Conservation (phyloP, 2,329 filamentous ascomycete genomes). For the Calonectria ilicicola region DNA sequence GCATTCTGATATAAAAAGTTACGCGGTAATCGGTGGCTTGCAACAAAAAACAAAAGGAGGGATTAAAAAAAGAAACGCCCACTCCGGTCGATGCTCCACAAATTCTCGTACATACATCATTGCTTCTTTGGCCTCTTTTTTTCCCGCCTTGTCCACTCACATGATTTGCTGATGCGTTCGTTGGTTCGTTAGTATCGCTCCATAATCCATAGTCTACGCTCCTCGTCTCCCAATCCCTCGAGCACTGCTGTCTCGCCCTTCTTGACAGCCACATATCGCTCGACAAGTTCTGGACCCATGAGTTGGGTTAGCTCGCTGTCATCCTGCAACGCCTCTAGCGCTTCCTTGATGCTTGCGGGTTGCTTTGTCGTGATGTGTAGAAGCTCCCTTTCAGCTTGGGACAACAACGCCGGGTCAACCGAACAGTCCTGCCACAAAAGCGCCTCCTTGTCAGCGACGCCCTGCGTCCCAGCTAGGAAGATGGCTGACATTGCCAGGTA, state of each 20-base stretch:
- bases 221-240: slow-evolving; percentile 57
- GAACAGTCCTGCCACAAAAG: slow-evolving; percentile 66
- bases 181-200: slow-evolving; percentile 65
- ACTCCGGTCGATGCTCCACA: background rate
- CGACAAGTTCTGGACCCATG: slow-evolving; percentile 64
- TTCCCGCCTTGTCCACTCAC: background rate
- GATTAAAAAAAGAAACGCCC: background rate
- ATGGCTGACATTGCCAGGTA: slow-evolving; percentile 68
- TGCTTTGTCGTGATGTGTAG: slow-evolving; percentile 67
- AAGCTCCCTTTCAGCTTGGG: slow-evolving; percentile 58
- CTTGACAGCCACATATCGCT: slow-evolving; percentile 70
- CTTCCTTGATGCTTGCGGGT: slow-evolving; percentile 65
- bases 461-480: slow-evolving; percentile 46
- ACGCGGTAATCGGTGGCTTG: background rate
- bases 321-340: slow-evolving; percentile 61
- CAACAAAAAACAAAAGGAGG: background rate
- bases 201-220: slow-evolving; percentile 70
- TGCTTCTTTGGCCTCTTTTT: background rate
- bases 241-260: slow-evolving; percentile 62
- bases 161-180: background rate
- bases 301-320: slow-evolving; percentile 60
- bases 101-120: background rate
- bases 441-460: slow-evolving; percentile 44
- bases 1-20: slow-evolving; percentile 3
- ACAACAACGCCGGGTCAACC: slow-evolving; percentile 65